These are phyloP conservation scores for Parmales sp. DNA, from an alignment of 108 stramenopile genomes.

Conservation along the genomic window DNA sequence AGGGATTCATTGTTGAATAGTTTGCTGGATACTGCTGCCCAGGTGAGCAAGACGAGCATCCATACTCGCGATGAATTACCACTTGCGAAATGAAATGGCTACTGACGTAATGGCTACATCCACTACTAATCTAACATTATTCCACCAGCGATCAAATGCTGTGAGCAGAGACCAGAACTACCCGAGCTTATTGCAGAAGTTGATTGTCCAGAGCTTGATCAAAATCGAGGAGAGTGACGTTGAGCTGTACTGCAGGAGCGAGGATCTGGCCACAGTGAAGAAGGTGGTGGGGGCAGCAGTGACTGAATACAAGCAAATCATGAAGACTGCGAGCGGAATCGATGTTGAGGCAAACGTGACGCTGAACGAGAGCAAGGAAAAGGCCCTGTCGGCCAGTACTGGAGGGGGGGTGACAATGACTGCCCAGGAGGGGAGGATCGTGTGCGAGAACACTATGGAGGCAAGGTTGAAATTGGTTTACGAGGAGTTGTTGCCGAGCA, in stretches of 20 bases:
- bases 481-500: conserved; percentile 83
- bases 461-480: conserved; percentile 78
- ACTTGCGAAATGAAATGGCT: too few species aligned
- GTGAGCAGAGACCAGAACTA: conserved; percentile 76
- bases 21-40: conserved; percentile 57
- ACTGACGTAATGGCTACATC: too few species aligned
- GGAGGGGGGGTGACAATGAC: conserved; percentile 87
- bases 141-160: too few species aligned
- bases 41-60: too few species aligned
- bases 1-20: conserved; percentile 82
- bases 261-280: conserved; percentile 68
- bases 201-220: conserved; percentile 96
- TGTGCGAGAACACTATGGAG: conserved; percentile 92
- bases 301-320: conserved; percentile 81
- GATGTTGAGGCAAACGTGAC: conserved; percentile 65
- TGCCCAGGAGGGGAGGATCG: conserved; percentile 81
- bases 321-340: conserved; percentile 50
- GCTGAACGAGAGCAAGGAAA: conserved; percentile 56
- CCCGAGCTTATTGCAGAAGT: conserved; percentile 79
- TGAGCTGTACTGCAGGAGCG: conserved; percentile 68
- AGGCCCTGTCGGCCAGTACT: conserved; percentile 57
- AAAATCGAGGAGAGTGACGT: conserved; percentile 96
- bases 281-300: conserved; percentile 68
- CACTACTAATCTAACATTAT: too few species aligned
- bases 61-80: too few species aligned